Percentiles rank a stretch among this genome's conserved stretches.
Evolutionary conservation across 192 early-diverging fungal species (phyloP).

Genomic region (Coemansia sp.): DNA sequence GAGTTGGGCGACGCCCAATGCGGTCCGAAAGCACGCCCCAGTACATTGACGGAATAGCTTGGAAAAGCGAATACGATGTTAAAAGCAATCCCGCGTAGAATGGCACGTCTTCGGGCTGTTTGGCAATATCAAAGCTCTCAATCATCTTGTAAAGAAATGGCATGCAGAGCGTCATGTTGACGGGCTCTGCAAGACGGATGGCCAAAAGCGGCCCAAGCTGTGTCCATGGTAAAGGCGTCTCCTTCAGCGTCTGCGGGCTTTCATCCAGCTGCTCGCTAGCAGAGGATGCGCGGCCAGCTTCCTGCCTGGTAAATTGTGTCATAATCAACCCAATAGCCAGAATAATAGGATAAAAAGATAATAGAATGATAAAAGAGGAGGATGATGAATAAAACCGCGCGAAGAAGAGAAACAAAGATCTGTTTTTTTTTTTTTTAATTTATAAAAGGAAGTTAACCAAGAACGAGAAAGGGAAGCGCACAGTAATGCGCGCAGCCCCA

Average conservation of each 20-base stretch:
- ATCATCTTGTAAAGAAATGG: constrained; percentile 41
- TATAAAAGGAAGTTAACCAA: not conserved
- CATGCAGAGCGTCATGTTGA: constrained; percentile 68
- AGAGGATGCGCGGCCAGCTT: no score
- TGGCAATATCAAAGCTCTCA: constrained; percentile 47
- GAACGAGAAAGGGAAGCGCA: no score
- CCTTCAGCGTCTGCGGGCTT: not conserved
- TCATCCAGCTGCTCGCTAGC: not conserved
- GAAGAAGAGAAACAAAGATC: not conserved
- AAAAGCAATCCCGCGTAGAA: constrained; percentile 61
- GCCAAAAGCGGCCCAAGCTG: constrained; percentile 23
- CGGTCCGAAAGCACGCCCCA: constrained; percentile 75
- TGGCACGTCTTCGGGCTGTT: constrained; percentile 70
- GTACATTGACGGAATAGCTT: constrained; percentile 47
- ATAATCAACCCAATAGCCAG: not conserved
- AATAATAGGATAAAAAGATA: not conserved
- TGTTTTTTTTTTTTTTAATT: not conserved
- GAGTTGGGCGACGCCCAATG: constrained; percentile 70
- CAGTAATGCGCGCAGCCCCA: no score
- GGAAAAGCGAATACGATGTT: constrained; percentile 51
- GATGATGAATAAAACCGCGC: no score
- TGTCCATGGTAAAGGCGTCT: constrained; percentile 42
- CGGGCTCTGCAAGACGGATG: constrained; percentile 58
- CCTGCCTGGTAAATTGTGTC: not conserved
- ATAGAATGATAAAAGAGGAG: no score